Percentiles rank a stretch among this genome's conserved stretches.
These are phyloP conservation scores for Xylaria castorea DNA, from an alignment of 495 filamentous ascomycete genomes.

Conservation along the genomic window DNA sequence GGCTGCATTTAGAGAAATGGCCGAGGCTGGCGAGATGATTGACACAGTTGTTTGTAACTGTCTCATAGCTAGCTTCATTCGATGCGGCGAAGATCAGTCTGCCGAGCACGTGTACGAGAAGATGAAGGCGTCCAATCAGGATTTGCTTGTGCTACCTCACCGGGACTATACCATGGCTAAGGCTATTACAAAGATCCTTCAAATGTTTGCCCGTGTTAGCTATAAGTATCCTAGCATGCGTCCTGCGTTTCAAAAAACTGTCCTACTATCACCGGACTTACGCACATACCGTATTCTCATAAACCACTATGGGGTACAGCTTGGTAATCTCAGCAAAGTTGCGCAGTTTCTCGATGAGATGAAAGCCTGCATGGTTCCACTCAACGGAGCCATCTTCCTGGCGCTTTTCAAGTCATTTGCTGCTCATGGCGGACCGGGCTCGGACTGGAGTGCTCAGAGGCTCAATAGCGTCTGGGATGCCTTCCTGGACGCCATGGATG, in stretches of 20 bases:
- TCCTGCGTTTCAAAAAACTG: slow-evolving; percentile 57
- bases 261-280: slow-evolving; percentile 66
- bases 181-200: slow-evolving; percentile 61
- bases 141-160: slow-evolving; percentile 42
- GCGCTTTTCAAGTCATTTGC: slow-evolving; percentile 78
- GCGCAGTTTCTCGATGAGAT: slow-evolving; percentile 70
- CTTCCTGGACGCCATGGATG: slow-evolving; percentile 51
- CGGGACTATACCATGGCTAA: slow-evolving; percentile 55
- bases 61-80: slow-evolving; percentile 78
- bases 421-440: slow-evolving; percentile 68
- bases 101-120: slow-evolving; percentile 81
- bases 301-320: slow-evolving; percentile 56
- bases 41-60: slow-evolving; percentile 88
- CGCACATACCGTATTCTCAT: slow-evolving; percentile 71
- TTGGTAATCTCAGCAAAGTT: slow-evolving; percentile 64
- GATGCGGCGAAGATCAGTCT: slow-evolving; percentile 69
- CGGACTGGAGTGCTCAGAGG: slow-evolving; percentile 67
- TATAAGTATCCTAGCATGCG: slow-evolving; percentile 49
- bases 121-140: slow-evolving; percentile 70
- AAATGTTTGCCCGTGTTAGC: slow-evolving; percentile 55
- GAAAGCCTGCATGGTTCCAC: slow-evolving; percentile 59
- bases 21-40: slow-evolving; percentile 81
- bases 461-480: slow-evolving; percentile 59
- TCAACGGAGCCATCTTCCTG: slow-evolving; percentile 68
- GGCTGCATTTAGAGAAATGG: slow-evolving; percentile 74